Evolutionary conservation across 768 basidiomycete genomes (phyloP).

Genomic region (Trametes punicea): DNA sequence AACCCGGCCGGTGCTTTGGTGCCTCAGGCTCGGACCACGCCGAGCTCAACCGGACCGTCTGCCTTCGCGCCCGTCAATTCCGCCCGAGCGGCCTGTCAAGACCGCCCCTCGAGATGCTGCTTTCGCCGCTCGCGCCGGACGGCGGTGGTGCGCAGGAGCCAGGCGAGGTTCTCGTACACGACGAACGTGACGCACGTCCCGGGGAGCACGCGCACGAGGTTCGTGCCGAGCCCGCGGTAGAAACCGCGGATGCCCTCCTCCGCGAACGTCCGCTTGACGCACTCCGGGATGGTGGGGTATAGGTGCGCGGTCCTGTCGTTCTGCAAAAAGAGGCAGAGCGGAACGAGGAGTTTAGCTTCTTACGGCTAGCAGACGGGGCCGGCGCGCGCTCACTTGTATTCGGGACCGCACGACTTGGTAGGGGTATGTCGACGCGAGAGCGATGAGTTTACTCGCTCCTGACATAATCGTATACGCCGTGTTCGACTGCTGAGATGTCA

Average conservation of each 20-base stretch:
- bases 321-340: constrained; percentile 33
- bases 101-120: not conserved
- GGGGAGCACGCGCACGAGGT: constrained; percentile 90
- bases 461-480: constrained; percentile 90
- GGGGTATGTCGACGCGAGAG: constrained; percentile 86
- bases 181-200: constrained; percentile 98
- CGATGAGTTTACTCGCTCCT: constrained; percentile 82
- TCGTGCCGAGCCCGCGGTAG: constrained; percentile 93
- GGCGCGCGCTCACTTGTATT: constrained; percentile 63
- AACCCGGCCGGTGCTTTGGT: no score
- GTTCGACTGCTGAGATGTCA: constrained; percentile 62
- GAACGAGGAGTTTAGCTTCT: not conserved
- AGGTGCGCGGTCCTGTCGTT: constrained; percentile 61
- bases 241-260: constrained; percentile 83
- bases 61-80: no score
- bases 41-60: no score
- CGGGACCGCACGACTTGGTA: constrained; percentile 96
- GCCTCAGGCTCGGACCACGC: no score
- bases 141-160: constrained; percentile 70
- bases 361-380: no score
- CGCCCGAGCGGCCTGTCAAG: no score
- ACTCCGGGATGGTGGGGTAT: constrained; percentile 82
- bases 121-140: constrained; percentile 40
- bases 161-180: constrained; percentile 91
- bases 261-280: constrained; percentile 75